phyloP scores from a whole-genome alignment of 1,139 yeast species.

The Cylindricascospora bacillispora region DNA sequence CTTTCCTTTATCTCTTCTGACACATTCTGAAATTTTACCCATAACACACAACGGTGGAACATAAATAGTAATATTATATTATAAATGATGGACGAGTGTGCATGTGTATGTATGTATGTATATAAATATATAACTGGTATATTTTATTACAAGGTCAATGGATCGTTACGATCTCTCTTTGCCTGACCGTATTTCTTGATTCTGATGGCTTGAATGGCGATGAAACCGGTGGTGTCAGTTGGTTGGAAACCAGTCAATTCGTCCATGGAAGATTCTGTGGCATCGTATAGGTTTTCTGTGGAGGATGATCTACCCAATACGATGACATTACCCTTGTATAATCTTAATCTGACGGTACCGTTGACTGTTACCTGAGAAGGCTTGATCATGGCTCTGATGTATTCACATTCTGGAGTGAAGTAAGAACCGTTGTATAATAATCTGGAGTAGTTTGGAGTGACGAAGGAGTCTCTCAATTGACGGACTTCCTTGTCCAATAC shows the following conservation, averaged over 20 bases:
- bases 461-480: conserved; percentile 91
- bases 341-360: conserved; percentile 88
- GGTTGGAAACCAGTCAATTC: conserved; percentile 97
- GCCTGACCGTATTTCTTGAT: conserved; percentile 96
- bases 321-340: conserved; percentile 78
- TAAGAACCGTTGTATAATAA: conserved; percentile 93
- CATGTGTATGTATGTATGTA: too few species aligned
- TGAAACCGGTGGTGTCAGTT: conserved; percentile 93
- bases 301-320: conserved; percentile 90
- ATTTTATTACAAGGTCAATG: conserved; percentile 19
- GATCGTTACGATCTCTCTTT: conserved; percentile 58
- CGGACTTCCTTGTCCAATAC: conserved; percentile 96
- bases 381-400: conserved; percentile 79
- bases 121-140: background rate
- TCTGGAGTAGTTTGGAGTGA: conserved; percentile 83
- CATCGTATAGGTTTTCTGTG: conserved; percentile 93
- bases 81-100: too few species aligned
- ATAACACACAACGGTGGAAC: too few species aligned
- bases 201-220: conserved; percentile 95
- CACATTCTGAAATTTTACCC: too few species aligned
- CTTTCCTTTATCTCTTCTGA: too few species aligned
- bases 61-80: too few species aligned
- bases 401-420: conserved; percentile 97
- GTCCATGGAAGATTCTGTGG: conserved; percentile 97
- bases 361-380: conserved; percentile 93